phyloP scores from a whole-genome alignment of 148 eudicot genomes.

The Pharnaceum exiguum region DNA sequence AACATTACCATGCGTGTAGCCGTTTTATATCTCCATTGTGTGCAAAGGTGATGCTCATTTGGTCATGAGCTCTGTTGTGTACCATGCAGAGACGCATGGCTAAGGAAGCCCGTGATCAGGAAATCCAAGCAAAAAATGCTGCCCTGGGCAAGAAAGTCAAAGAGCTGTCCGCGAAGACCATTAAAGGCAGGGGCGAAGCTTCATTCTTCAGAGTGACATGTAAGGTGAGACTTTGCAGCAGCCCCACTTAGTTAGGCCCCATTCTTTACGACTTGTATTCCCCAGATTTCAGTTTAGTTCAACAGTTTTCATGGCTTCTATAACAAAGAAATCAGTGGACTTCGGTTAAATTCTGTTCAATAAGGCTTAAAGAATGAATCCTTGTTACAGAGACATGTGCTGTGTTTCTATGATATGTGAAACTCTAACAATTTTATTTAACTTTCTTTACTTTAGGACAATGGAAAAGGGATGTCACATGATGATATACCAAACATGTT shows the following conservation, averaged over 20 bases:
- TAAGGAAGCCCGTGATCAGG: constrained; percentile 84
- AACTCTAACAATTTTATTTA: background rate
- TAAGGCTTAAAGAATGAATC: no score
- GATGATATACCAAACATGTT: constrained; percentile 99
- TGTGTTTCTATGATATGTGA: background rate
- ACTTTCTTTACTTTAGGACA: constrained; percentile 48
- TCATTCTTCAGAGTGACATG: constrained; percentile 90
- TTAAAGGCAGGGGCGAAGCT: constrained; percentile 92
- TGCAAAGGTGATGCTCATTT: background rate
- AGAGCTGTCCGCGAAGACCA: constrained; percentile 50
- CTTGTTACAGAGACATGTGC: no score
- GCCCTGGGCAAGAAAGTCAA: constrained; percentile 86
- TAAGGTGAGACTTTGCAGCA: constrained; percentile 54
- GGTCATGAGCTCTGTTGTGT: background rate
- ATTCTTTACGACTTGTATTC: no score
- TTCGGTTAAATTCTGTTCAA: no score
- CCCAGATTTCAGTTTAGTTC: background rate
- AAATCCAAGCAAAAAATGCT: constrained; percentile 77
- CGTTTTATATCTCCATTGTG: no score
- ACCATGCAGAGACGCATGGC: constrained; percentile 69
- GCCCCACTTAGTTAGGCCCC: no score
- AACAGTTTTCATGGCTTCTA: background rate
- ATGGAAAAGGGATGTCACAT: constrained; percentile 99
- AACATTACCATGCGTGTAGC: no score
- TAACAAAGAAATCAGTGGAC: no score